Evolutionary conservation across 179 eudicot genomes (phyloP).

Genomic region (Spinacia oleracea): DNA sequence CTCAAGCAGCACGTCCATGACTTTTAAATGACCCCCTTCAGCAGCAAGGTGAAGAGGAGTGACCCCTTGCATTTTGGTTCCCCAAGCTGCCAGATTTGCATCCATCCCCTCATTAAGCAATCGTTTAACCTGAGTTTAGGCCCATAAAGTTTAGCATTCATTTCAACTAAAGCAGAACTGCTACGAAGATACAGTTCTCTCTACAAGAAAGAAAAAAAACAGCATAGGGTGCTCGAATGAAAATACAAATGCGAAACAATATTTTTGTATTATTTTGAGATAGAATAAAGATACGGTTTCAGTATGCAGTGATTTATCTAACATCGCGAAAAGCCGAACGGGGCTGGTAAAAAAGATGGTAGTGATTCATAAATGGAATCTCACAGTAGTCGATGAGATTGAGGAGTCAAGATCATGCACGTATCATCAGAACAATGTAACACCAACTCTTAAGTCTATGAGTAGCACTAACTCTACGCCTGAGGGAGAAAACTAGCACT

Average conservation of each 20-base stretch:
- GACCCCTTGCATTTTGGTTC: slow-evolving; percentile 80
- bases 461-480: background rate
- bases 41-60: slow-evolving; percentile 99
- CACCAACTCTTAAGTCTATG: background rate
- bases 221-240: background rate
- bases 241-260: background rate
- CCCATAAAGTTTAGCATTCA: background rate
- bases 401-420: background rate
- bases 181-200: background rate
- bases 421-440: background rate
- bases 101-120: slow-evolving; percentile 86
- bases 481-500: too few species aligned
- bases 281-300: background rate
- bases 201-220: background rate
- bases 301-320: background rate
- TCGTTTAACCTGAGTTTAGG: slow-evolving; percentile 60
- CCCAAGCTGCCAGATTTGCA: slow-evolving; percentile 80
- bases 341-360: too few species aligned
- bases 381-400: background rate
- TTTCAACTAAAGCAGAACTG: background rate
- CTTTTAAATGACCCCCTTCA: slow-evolving; percentile 85
- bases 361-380: background rate
- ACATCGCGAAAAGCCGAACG: background rate
- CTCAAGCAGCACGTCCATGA: slow-evolving; percentile 90
- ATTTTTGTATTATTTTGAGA: background rate